Evolutionary conservation across 768 basidiomycete genomes (phyloP).

Genomic region (Boletus reticuloceps): DNA sequence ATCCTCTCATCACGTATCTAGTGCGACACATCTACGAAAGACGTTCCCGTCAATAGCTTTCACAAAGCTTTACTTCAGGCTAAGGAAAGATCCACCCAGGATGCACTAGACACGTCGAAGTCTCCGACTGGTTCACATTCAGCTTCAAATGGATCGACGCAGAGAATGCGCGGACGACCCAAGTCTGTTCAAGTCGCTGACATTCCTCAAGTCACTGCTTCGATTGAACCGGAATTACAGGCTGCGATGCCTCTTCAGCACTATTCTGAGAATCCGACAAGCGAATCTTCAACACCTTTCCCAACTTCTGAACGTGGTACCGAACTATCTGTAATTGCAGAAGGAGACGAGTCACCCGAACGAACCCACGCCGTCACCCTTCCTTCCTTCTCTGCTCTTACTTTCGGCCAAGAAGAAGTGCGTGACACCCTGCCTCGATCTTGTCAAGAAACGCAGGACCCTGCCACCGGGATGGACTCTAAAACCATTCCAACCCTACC

Average conservation of each 20-base stretch:
- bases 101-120: neutral
- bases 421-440: neutral
- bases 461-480: neutral
- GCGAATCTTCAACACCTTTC: slow-evolving; percentile 2
- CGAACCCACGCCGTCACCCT: slow-evolving; percentile 15
- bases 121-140: neutral
- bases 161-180: neutral
- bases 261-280: neutral
- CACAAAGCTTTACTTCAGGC: slow-evolving; percentile 43
- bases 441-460: neutral
- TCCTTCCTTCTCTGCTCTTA: neutral
- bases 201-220: slow-evolving; percentile 6
- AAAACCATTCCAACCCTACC: neutral
- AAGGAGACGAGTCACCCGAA: slow-evolving; percentile 64
- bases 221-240: slow-evolving; percentile 3
- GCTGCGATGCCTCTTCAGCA: neutral
- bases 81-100: slow-evolving; percentile 21
- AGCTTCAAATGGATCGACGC: neutral
- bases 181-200: slow-evolving; percentile 2
- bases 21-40: slow-evolving; percentile 36
- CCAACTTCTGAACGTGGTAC: slow-evolving; percentile 31
- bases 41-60: slow-evolving; percentile 44
- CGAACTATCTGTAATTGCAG: slow-evolving; percentile 67
- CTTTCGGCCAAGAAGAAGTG: neutral
- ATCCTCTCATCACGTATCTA: slow-evolving; percentile 22